Base-by-base conservation (phyloP, 495 filamentous ascomycete species). In the Friedmanniomyces endolithicus region DNA sequence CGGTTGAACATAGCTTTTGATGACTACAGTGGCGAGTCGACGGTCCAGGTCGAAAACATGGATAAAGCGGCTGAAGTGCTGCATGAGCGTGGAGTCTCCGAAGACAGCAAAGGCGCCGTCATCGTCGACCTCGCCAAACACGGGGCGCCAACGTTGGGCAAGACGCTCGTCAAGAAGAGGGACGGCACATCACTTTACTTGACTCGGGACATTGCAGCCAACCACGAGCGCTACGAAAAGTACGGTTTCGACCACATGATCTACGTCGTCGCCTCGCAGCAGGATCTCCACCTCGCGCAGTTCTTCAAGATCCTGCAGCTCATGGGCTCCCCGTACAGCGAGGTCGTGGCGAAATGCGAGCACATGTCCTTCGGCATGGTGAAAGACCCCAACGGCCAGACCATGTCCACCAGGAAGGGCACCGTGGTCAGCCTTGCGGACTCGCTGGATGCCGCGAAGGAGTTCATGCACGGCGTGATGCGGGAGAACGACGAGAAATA, bases 21-120 rank as follows among this genome's bases (percentile, higher is more conserved):
- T 66, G 83, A 88, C 50, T 98, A 98, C 74, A 86, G 84, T 33
- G 90, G 90, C 33, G 92, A 98, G 70, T 90, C 86, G n/a, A 87
- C 94, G 65, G 85, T 98, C 49, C 78, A 80, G 53, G 78, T 84
- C 59, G 86, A 87, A 64, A 81, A 80, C 58, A 95, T 98, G 87
- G 78, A 82, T 39, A 71, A 72, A 51, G 74, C 79, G 16, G 84
- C 80, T 27, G 71, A 75, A 50, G 67, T 73, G 23, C 80, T 96
- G 77, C 74, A 79, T 64, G 79, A 86, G 52, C 80, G 78, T 59
- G 79, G 80, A 12, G 78, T 95, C 27, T 82, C 83, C 0, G 82
- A 90, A 67, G 79, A 86, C 63, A 90, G 88, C 31, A 80, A 96
- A 31, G 92, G 92, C 37, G 92, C 92, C 39, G 74, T 87, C 48